Base-by-base conservation (phyloP, 2,329 filamentous ascomycete genomes). In the Colletotrichum costaricense region DNA sequence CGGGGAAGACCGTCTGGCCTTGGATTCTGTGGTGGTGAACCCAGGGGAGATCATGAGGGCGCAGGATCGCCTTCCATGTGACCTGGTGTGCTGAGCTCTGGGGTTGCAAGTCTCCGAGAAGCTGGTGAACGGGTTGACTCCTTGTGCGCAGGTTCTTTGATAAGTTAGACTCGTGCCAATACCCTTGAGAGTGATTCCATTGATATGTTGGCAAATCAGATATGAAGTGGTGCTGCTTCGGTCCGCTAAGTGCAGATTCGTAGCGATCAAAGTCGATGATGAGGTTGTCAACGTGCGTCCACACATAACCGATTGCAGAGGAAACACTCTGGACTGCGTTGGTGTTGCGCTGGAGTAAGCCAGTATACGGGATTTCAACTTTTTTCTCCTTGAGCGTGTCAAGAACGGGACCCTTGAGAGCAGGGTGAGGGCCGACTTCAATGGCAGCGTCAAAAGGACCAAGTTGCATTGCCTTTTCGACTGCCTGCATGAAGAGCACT, bases 1-100 rank as follows among this genome's bases (percentile, higher is more conserved):
- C 83, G 0, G 87, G 87, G 60, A 87, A 86, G 8, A 88, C 78
- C 9, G 81, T 78, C 38, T 85, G 77, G 1, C 78, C 77, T 28
- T 84, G 79, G 54, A 78, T 60, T 5, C 74, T 69, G 56, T 87
- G 84, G 28, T 83, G 80, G 2, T 68, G 55, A 4, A 86, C 67
- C 85, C 85, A 87, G 2, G 76, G 72, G 16, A 75, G 57, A 59
- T 59, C 57, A 5, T 59, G 22, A 19, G 57, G 56, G 19, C 57
- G 57, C 8, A 59, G 9, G 5, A 59, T 42, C 3, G 57, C 14
- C 9, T 79, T 4, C 66, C 66, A 46, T 35, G 55, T 19, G 16
- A 49, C 12, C 35, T 59, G 24, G 3, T 59, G 57, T 19, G 33
- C 57, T 8, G 57, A 59, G 33, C 57, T 59, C 33, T 59, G 57